These are phyloP conservation scores for Cenchrus fungigraminus DNA, from an alignment of 176 grass and related monocot genomes.

Conservation along the genomic window DNA sequence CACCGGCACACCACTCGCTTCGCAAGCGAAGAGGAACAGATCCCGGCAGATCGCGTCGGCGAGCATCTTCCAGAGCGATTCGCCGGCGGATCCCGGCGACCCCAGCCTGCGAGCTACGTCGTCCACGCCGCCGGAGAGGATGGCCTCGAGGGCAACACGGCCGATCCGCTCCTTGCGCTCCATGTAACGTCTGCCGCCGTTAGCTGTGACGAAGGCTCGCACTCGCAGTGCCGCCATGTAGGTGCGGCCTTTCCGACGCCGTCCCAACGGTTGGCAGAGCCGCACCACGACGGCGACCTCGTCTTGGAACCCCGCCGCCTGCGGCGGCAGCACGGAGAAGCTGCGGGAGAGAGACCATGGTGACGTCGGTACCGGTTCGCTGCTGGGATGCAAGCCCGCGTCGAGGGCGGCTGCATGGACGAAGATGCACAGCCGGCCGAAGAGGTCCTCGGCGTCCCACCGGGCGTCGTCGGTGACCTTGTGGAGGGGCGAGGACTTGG, in stretches of 20 bases:
- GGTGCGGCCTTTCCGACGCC: too few relatives aligned
- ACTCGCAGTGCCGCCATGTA: too few relatives aligned
- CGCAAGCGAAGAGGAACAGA: background rate
- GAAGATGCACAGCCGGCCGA: background rate
- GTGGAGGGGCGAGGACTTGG: background rate
- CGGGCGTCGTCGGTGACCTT: background rate
- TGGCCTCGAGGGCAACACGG: background rate
- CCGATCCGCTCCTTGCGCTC: background rate
- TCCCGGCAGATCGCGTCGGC: background rate
- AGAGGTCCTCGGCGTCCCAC: conserved; percentile 7
- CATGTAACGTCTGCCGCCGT: too few relatives aligned
- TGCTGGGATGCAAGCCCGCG: background rate
- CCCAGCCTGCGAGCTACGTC: background rate
- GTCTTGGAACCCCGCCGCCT: background rate
- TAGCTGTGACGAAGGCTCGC: too few relatives aligned
- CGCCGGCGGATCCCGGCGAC: too few relatives aligned
- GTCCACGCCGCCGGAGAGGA: background rate
- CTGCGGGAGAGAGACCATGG: background rate
- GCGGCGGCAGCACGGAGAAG: background rate
- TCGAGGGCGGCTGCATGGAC: conserved; percentile 8
- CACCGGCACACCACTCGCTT: background rate
- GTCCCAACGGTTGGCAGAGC: background rate
- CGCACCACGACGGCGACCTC: background rate
- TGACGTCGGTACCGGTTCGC: background rate
- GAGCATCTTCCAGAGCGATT: background rate